Conservation (phyloP, 2,329 filamentous ascomycete species). For the Leptographium radiaticola region DNA sequence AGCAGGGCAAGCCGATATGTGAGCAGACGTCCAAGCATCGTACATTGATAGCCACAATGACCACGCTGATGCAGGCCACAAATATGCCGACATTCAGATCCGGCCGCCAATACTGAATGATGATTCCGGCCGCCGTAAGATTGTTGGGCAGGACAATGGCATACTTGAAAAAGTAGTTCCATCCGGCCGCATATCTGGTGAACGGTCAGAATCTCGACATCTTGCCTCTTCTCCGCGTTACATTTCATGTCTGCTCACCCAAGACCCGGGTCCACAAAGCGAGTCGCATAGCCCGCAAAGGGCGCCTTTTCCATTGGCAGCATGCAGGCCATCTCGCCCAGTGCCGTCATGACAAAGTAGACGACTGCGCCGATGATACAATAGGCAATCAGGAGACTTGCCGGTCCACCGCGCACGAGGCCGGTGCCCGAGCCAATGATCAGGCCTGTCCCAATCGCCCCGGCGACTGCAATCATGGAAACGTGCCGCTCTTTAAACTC, state of each 20-base stretch:
- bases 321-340: constrained; percentile 67
- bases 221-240: constrained; percentile 13
- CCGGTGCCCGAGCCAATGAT: too few relatives aligned
- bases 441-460: constrained; percentile 54
- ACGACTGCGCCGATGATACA: constrained; percentile 58
- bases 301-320: too few relatives aligned
- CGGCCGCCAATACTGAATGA: constrained; percentile 24
- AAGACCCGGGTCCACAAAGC: constrained; percentile 1
- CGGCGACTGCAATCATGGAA: constrained; percentile 52
- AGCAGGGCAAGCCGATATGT: too few relatives aligned
- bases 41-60: too few relatives aligned
- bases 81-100: constrained; percentile 23
- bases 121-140: constrained; percentile 23
- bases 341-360: constrained; percentile 54
- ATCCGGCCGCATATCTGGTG: constrained; percentile 14
- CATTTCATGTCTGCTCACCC: constrained; percentile 7
- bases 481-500: constrained; percentile 56
- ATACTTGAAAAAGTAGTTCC: constrained; percentile 35
- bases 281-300: too few relatives aligned
- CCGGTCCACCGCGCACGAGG: constrained; percentile 55
- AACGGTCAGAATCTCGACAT: too few relatives aligned
- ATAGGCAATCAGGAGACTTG: constrained; percentile 61
- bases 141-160: constrained; percentile 25
- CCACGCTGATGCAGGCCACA: too few relatives aligned
- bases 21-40: too few relatives aligned